phyloP scores from a whole-genome alignment of 1,139 yeast genomes.

The Sugiyamaella pinicola region DNA sequence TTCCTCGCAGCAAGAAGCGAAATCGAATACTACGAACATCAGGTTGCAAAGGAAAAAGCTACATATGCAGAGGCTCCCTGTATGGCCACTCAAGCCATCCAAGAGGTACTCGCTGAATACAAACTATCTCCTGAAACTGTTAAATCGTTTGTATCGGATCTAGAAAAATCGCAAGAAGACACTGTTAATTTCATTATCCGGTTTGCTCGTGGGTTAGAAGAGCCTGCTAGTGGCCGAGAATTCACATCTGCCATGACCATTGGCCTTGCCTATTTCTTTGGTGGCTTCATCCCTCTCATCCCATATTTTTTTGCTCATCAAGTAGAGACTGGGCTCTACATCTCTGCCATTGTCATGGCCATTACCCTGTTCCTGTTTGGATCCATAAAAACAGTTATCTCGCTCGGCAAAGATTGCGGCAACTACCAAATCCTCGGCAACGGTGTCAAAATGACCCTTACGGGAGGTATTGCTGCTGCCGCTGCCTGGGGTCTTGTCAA shows the following conservation, averaged over 20 bases:
- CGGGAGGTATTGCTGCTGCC: slow-evolving; percentile 95
- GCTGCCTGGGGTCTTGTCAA: slow-evolving; percentile 94
- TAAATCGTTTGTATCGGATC: slow-evolving; percentile 59
- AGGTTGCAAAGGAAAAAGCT: slow-evolving; percentile 65
- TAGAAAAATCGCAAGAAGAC: slow-evolving; percentile 59
- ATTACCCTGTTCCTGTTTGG: slow-evolving; percentile 88
- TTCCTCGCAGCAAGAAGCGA: slow-evolving; percentile 81
- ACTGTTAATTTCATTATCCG: slow-evolving; percentile 73
- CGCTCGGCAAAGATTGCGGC: slow-evolving; percentile 79
- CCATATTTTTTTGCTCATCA: slow-evolving; percentile 76
- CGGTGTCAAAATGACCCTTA: slow-evolving; percentile 88
- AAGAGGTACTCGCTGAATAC: slow-evolving; percentile 65
- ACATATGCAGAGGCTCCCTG: slow-evolving; percentile 59
- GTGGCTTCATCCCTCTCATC: slow-evolving; percentile 77
- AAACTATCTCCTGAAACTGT: slow-evolving; percentile 69
- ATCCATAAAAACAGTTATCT: slow-evolving; percentile 75
- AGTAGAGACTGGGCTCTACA: slow-evolving; percentile 74
- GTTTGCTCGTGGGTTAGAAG: slow-evolving; percentile 75
- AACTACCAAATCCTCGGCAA: slow-evolving; percentile 63
- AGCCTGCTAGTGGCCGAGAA: slow-evolving; percentile 79
- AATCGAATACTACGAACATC: slow-evolving; percentile 51
- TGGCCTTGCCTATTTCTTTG: slow-evolving; percentile 72
- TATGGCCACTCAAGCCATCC: slow-evolving; percentile 56
- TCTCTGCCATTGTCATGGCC: slow-evolving; percentile 79
- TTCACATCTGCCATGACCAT: slow-evolving; percentile 75